Percentiles rank a stretch among this genome's conserved stretches.
Conservation (phyloP, 2,329 filamentous ascomycete species). For the Verticillium dahliae region DNA sequence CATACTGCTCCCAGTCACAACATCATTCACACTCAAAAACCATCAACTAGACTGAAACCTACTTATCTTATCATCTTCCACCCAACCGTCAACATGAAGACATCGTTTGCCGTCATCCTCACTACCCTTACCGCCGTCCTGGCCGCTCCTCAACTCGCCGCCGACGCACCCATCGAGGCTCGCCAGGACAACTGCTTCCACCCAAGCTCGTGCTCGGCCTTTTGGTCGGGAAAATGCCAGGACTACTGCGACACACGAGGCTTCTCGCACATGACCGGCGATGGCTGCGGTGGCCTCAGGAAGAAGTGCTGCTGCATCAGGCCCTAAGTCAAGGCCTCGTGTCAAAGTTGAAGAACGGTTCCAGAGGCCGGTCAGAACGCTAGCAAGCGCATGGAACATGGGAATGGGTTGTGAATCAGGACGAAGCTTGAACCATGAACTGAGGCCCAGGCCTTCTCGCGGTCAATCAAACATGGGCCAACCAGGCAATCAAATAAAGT, state of each 20-base stretch:
- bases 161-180: background rate
- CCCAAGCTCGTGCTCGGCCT: background rate
- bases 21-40: background rate
- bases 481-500: background rate
- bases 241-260: background rate
- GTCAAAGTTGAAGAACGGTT: background rate
- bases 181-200: constrained; percentile 1
- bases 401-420: background rate
- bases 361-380: background rate
- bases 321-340: background rate
- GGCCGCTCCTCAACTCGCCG: background rate
- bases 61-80: background rate
- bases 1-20: background rate
- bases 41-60: background rate
- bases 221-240: background rate
- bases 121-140: background rate
- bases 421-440: background rate
- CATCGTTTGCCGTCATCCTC: background rate
- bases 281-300: background rate
- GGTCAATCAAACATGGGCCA: background rate
- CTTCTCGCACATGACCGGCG: background rate
- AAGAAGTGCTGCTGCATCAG: background rate
- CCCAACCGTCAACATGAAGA: background rate
- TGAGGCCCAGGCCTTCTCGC: background rate
- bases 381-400: background rate